Percentiles rank a stretch among this genome's conserved stretches.
Conservation (phyloP, 2,329 filamentous ascomycete species). For the Lecanoromycetidae sp. region DNA sequence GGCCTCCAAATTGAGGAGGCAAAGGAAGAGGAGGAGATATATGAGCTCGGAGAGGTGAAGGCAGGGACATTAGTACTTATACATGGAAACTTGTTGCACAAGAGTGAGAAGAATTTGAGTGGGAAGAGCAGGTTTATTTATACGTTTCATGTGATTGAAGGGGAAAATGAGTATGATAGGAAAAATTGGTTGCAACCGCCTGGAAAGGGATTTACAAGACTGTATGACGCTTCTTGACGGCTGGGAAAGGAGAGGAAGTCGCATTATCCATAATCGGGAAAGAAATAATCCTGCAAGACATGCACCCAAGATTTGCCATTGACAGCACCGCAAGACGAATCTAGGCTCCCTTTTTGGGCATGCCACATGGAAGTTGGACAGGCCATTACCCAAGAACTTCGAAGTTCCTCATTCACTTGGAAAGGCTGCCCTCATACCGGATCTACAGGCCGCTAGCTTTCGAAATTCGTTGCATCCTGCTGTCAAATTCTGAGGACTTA, state of each 20-base stretch:
- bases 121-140: slow-evolving; percentile 84
- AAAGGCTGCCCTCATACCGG: too few species aligned
- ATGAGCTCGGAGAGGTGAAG: slow-evolving; percentile 76
- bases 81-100: slow-evolving; percentile 89
- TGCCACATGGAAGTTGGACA: too few species aligned
- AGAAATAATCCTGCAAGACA: too few species aligned
- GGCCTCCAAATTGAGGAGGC: slow-evolving; percentile 33
- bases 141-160: slow-evolving; percentile 94
- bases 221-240: slow-evolving; percentile 35
- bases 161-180: slow-evolving; percentile 64
- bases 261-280: background rate
- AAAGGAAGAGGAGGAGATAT: slow-evolving; percentile 42
- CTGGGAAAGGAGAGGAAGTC: background rate
- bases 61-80: slow-evolving; percentile 85
- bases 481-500: too few species aligned
- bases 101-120: slow-evolving; percentile 87
- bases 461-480: too few species aligned
- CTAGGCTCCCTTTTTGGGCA: too few species aligned
- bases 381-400: too few species aligned
- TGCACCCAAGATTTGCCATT: too few species aligned
- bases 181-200: slow-evolving; percentile 91
- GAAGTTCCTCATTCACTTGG: too few species aligned
- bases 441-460: too few species aligned
- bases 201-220: slow-evolving; percentile 60
- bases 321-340: too few species aligned